Evolutionary conservation across 2,329 filamentous ascomycete species (phyloP).

Genomic region (Xylaria sp.): DNA sequence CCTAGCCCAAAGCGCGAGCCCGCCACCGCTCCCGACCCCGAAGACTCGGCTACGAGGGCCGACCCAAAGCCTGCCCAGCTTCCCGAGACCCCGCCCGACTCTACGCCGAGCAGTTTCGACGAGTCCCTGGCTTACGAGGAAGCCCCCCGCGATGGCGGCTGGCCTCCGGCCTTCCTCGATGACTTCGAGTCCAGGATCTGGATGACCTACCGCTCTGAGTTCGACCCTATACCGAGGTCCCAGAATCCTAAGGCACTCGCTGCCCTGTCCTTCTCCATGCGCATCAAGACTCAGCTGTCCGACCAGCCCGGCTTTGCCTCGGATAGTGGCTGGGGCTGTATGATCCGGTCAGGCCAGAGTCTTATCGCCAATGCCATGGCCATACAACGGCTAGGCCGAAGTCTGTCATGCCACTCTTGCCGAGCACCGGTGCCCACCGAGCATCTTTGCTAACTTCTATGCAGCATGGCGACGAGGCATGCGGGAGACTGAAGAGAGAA

Average conservation of each 20-base stretch:
- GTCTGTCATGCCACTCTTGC: slow-evolving; percentile 55
- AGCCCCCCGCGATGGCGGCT: slow-evolving; percentile 64
- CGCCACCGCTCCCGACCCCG: slow-evolving; percentile 18
- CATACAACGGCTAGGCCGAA: slow-evolving; percentile 79
- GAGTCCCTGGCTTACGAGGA: slow-evolving; percentile 63
- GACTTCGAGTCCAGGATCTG: slow-evolving; percentile 94
- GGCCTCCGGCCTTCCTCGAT: slow-evolving; percentile 86
- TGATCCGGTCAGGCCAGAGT: slow-evolving; percentile 97
- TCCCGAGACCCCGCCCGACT: slow-evolving; percentile 60
- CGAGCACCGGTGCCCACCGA: neutral
- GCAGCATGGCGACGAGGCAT: slow-evolving; percentile 78
- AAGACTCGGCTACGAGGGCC: slow-evolving; percentile 27
- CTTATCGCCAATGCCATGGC: slow-evolving; percentile 87
- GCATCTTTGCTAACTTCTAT: slow-evolving; percentile 36
- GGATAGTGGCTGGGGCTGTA: slow-evolving; percentile 97
- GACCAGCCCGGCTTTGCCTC: slow-evolving; percentile 87
- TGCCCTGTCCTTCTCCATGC: slow-evolving; percentile 83
- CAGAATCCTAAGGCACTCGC: slow-evolving; percentile 75
- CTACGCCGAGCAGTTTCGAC: slow-evolving; percentile 61
- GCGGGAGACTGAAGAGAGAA: slow-evolving; percentile 68
- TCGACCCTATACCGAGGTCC: slow-evolving; percentile 82
- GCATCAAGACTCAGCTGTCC: slow-evolving; percentile 80
- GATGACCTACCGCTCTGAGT: slow-evolving; percentile 95
- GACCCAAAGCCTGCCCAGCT: slow-evolving; percentile 43
- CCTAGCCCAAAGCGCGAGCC: slow-evolving; percentile 30